These are phyloP conservation scores for Aspergillus jensenii DNA, from an alignment of 2,329 filamentous ascomycete genomes.

Conservation along the genomic window DNA sequence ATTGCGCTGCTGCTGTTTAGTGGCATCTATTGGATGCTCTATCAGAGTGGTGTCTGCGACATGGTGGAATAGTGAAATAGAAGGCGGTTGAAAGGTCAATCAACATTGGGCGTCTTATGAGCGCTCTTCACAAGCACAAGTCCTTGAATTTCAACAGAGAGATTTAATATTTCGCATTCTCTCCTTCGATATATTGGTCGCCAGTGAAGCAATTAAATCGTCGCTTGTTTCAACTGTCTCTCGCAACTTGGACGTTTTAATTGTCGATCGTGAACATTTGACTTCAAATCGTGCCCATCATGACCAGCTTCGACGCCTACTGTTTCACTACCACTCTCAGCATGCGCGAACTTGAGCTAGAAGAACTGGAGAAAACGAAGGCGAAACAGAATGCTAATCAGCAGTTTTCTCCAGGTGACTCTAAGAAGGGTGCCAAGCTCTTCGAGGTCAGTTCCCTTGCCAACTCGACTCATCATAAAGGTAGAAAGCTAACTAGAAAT, in stretches of 20 bases:
- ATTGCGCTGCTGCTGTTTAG: neutral
- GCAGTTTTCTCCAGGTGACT: slow-evolving; percentile 64
- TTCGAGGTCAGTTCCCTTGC: slow-evolving; percentile 68
- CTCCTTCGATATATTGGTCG: neutral
- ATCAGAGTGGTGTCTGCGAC: neutral
- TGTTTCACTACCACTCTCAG: slow-evolving; percentile 23
- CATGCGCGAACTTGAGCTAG: slow-evolving; percentile 25
- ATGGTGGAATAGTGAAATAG: neutral
- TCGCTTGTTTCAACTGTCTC: neutral
- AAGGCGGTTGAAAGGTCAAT: neutral
- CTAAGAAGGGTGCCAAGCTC: slow-evolving; percentile 95
- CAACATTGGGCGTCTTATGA: neutral
- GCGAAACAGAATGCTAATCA: slow-evolving; percentile 28
- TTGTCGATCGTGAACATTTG: neutral
- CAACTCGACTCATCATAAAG: neutral
- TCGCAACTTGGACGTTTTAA: neutral
- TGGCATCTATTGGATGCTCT: neutral
- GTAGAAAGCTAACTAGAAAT: slow-evolving; percentile 9
- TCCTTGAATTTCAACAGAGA: neutral
- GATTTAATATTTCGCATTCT: neutral
- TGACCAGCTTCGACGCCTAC: slow-evolving; percentile 28
- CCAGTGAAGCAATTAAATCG: neutral
- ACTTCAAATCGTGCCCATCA: slow-evolving; percentile 6
- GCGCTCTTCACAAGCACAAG: neutral
- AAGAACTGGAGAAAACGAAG: slow-evolving; percentile 15